Base-by-base conservation (phyloP, 2,329 filamentous ascomycete genomes). In the Leptographium lundbergii region DNA sequence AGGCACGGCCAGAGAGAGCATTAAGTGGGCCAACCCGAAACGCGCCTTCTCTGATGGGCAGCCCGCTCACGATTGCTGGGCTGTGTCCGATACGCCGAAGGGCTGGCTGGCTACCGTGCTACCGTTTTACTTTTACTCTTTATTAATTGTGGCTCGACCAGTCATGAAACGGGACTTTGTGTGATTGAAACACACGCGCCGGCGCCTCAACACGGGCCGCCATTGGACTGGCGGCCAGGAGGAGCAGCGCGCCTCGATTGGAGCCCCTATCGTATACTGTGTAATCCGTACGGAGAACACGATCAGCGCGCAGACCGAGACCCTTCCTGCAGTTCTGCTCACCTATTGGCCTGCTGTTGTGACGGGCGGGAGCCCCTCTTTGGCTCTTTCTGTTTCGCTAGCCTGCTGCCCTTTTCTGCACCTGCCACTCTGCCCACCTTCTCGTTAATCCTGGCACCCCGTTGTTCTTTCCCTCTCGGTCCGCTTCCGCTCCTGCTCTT, bases 141-240 rank as follows among this genome's bases (percentile, higher is more conserved):
- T 6, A 13, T 25, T 25, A 39, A 22, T 48, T 56, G 47, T 56
- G 55, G 55, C 27, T 25, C 51, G 48, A 19, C 50, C 59, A 55
- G 32, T 59, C 47, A 45, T 63, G 62, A 63, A 63, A 63, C 62
- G 29, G 55, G 54, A 32, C 57, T 56, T 19, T 51, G 57, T 62
- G 61, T 62, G 61, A 61, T 63, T 59, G 60, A 63, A 63, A 63
- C 62, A 62, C 62, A 60, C 62, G 61, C 52, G 54, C 42, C 58
- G 60, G 60, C 61, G 60, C 60, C 60, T 62, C 61, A 61, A 59
- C 57, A 60, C 57, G 58, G 14, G 34, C 47, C 17, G 32, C 52
- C n/a, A 63, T 63, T 62, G 61, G 61, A 14, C 32, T 36, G 52
- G n/a, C 47, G 47, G 9, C 47, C 48, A 27, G 48, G 24, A 51